These are phyloP conservation scores for Parastagonospora avenae DNA, from an alignment of 2,329 filamentous ascomycete genomes.

Conservation along the genomic window DNA sequence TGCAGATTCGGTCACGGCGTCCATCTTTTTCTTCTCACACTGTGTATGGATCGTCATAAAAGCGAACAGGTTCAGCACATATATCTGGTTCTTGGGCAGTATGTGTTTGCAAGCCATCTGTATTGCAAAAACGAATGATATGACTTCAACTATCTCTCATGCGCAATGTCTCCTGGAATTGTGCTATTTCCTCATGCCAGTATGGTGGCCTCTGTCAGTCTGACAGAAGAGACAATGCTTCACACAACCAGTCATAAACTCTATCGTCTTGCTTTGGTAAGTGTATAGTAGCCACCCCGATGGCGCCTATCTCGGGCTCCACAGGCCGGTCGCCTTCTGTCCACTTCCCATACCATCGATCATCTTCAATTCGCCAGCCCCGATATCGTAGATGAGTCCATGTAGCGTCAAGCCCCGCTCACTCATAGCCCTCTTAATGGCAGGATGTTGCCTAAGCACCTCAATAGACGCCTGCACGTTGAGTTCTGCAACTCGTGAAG, in stretches of 20 bases:
- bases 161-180: too few species aligned
- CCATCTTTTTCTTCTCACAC: constrained; percentile 15
- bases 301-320: constrained; percentile 11
- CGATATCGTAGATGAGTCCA: constrained; percentile 76
- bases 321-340: constrained; percentile 14
- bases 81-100: constrained; percentile 11
- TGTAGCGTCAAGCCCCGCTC: constrained; percentile 76
- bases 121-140: not conserved
- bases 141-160: not conserved
- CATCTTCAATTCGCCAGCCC: constrained; percentile 59
- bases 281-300: not conserved
- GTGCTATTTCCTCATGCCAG: too few species aligned
- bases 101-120: not conserved
- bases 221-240: too few species aligned
- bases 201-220: too few species aligned
- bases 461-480: constrained; percentile 75
- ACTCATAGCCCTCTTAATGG: constrained; percentile 71
- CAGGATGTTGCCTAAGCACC: constrained; percentile 69
- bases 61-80: constrained; percentile 13
- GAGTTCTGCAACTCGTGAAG: constrained; percentile 71
- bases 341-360: constrained; percentile 46
- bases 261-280: too few species aligned
- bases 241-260: too few species aligned
- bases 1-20: constrained; percentile 13
- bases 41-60: constrained; percentile 18